phyloP scores from a whole-genome alignment of 176 grass and related monocot genomes.

The Phoenix dactylifera region DNA sequence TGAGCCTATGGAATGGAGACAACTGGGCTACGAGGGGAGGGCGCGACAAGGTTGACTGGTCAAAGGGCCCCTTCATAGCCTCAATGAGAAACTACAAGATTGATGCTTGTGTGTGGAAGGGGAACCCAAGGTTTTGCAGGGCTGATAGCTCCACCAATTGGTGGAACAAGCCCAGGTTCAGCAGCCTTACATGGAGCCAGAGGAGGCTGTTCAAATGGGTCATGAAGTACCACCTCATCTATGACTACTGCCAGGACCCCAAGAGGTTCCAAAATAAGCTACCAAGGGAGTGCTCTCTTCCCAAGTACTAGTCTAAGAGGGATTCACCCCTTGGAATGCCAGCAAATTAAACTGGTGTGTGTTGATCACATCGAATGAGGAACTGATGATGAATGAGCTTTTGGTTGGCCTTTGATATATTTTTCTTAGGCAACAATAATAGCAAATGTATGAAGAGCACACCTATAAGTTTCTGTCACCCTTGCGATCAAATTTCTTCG shows the following conservation, averaged over 20 bases:
- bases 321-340: too few relatives aligned
- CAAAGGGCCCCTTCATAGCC: constrained; percentile 25
- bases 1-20: constrained; percentile 19
- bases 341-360: too few relatives aligned
- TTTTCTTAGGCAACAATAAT: too few relatives aligned
- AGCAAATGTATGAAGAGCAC: too few relatives aligned
- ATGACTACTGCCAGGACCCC: constrained; percentile 22
- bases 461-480: too few relatives aligned
- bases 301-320: constrained; percentile 1
- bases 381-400: too few relatives aligned
- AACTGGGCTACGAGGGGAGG: constrained; percentile 17
- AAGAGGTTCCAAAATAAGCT: constrained; percentile 5
- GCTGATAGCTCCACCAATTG: constrained; percentile 2
- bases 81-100: constrained; percentile 24
- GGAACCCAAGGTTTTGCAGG: constrained; percentile 15
- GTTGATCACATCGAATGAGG: too few relatives aligned
- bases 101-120: constrained; percentile 33
- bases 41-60: constrained; percentile 24
- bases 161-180: constrained; percentile 20
- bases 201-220: constrained; percentile 36
- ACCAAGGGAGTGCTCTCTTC: constrained; percentile 24
- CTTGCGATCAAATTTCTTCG: too few relatives aligned
- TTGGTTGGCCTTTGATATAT: too few relatives aligned
- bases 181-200: constrained; percentile 22
- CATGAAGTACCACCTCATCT: constrained; percentile 27